Base-by-base conservation (phyloP, 768 basidiomycete genomes). In the Pisolithus microcarpus region DNA sequence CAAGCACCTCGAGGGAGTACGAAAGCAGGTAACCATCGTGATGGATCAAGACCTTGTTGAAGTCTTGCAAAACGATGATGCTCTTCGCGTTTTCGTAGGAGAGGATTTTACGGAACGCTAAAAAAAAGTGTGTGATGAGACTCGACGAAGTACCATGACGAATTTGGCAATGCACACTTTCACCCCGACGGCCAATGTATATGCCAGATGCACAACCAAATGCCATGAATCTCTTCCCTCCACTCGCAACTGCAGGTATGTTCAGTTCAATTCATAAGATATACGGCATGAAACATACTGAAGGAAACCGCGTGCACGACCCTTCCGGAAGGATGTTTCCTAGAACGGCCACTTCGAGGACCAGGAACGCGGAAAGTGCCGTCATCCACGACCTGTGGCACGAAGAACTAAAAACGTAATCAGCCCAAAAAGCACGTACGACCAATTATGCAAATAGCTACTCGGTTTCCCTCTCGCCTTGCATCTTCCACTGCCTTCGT, bases 391-490 rank as follows among this genome's bases (percentile, higher is more conserved):
- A 67, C 59, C 51, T 81, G 75, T 15, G 79, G 74, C 26, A 79
- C 79, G 55, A 87, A 90, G 74, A 79, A 84, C 90, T 92, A 52
- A 18, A 26, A 5, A 40, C 31, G 31, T 28, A 38, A 23, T 59
- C 44, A 60, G 58, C 40, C 13, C 34, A 1, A 34, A 56, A 23
- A 54, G 48, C 18, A 13, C 21, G 11, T 40, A 8, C 3, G 15
- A 46, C 2, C 28, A n/a, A 16, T 21, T 53, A 39, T 13, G 15
- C 26, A 10, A 6, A 59, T 72, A 34, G 34, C 23, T 55, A 88
- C 90, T 82, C 81, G 82, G 57, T 87, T 91, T 16, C 74, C 76
- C 39, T 91, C 90, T 54, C 81, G 80, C 45, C 80, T 68, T 7
- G 75, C 84, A 56, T 75, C 76, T 56, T 85, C 73, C 7, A 91